Percentiles rank a stretch among this genome's conserved stretches.
Conservation (phyloP, 2,329 filamentous ascomycete genomes). For the Moelleriella libera region DNA sequence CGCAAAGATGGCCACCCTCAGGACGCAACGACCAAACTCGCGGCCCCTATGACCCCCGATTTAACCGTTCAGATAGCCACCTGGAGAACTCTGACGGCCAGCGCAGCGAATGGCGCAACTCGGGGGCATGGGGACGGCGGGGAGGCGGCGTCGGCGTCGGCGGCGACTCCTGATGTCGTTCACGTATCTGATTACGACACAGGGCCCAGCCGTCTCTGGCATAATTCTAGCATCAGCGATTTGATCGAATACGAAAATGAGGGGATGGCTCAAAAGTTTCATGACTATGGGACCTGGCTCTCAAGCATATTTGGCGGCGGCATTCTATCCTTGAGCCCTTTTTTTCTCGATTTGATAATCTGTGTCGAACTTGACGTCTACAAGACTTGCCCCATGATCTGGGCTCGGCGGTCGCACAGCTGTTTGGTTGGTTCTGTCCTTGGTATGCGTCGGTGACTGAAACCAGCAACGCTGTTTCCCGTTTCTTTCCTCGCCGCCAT, state of each 20-base stretch:
- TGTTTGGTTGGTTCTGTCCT: too few relatives aligned
- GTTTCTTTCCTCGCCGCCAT: too few relatives aligned
- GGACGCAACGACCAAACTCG: constrained; percentile 27
- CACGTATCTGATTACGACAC: neutral
- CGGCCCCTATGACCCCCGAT: constrained; percentile 28
- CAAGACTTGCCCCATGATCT: too few relatives aligned
- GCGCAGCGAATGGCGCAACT: constrained; percentile 43
- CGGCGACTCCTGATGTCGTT: constrained; percentile 20
- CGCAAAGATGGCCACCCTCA: constrained; percentile 26
- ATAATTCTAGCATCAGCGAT: neutral
- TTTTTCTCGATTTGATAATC: neutral
- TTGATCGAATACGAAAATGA: neutral
- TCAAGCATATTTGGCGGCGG: neutral
- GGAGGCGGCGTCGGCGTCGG: constrained; percentile 36
- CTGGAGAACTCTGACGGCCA: constrained; percentile 25
- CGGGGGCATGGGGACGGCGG: constrained; percentile 33
- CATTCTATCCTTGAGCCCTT: neutral
- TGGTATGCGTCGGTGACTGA: too few relatives aligned
- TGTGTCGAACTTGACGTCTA: too few relatives aligned
- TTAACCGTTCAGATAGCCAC: constrained; percentile 28
- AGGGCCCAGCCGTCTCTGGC: neutral
- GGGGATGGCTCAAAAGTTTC: neutral
- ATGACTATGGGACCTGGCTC: neutral
- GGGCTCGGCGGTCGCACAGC: too few relatives aligned
- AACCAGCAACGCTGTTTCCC: too few relatives aligned